phyloP scores from a whole-genome alignment of 148 eudicot species.

The Polygonum maritimum region DNA sequence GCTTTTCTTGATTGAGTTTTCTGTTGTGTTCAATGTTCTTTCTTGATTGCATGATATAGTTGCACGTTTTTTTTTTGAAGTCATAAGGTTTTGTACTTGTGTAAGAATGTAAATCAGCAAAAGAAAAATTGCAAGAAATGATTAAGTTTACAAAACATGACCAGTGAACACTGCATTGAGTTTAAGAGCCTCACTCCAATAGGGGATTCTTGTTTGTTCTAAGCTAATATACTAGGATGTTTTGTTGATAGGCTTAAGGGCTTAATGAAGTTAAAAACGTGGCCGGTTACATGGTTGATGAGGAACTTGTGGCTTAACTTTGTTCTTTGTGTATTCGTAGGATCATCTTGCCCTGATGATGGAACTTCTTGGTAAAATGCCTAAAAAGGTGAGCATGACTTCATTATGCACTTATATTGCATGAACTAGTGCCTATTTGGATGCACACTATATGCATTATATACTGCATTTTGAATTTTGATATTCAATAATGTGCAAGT shows the following conservation, averaged over 20 bases:
- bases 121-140: background rate
- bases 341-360: constrained; percentile 97
- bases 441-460: too few relatives aligned
- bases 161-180: too few relatives aligned
- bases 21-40: too few relatives aligned
- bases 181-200: too few relatives aligned
- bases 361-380: constrained; percentile 97
- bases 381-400: constrained; percentile 54
- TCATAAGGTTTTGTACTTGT: background rate
- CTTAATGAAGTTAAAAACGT: background rate
- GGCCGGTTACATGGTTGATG: background rate
- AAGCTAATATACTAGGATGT: background rate
- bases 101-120: background rate
- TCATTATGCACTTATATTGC: background rate
- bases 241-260: background rate
- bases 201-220: background rate
- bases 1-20: too few relatives aligned
- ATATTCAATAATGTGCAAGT: too few relatives aligned
- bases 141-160: background rate
- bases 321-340: constrained; percentile 26
- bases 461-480: too few relatives aligned
- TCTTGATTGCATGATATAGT: too few relatives aligned
- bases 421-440: background rate
- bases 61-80: background rate
- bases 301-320: background rate